phyloP scores from a whole-genome alignment of 176 grass and related monocot genomes.

The Echinochloa phyllopogon region DNA sequence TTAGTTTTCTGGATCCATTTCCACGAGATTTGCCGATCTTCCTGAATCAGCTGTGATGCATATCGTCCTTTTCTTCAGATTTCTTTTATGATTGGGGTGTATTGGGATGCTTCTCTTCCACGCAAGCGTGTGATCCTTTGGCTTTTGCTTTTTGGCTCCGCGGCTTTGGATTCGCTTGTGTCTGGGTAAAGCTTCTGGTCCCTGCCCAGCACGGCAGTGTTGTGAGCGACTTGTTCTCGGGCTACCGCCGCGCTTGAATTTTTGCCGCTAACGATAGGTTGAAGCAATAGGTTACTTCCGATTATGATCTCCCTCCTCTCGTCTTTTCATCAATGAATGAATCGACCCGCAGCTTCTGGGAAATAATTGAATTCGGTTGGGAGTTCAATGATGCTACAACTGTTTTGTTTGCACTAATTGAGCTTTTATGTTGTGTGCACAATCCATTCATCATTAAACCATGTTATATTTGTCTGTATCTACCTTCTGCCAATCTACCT shows the following conservation, averaged over 20 bases:
- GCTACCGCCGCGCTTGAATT: not conserved
- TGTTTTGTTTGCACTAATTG: not conserved
- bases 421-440: not conserved
- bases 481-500: not conserved
- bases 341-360: not conserved
- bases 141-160: not conserved
- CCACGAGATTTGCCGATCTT: not conserved
- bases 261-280: not conserved
- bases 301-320: not conserved
- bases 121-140: slow-evolving; percentile 25
- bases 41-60: not conserved
- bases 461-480: not conserved
- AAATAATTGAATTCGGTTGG: not conserved
- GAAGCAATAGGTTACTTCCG: not conserved
- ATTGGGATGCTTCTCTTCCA: slow-evolving; percentile 34
- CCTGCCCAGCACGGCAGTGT: not conserved
- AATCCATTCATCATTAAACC: not conserved
- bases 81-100: not conserved
- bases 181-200: not conserved
- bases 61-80: not conserved
- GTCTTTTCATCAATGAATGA: slow-evolving; percentile 1
- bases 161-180: not conserved
- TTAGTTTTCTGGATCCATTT: slow-evolving; percentile 32
- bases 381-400: not conserved
- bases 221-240: not conserved